Evolutionary conservation across 2,329 filamentous ascomycete genomes (phyloP).

Genomic region (Coniochaeta pulveracea): DNA sequence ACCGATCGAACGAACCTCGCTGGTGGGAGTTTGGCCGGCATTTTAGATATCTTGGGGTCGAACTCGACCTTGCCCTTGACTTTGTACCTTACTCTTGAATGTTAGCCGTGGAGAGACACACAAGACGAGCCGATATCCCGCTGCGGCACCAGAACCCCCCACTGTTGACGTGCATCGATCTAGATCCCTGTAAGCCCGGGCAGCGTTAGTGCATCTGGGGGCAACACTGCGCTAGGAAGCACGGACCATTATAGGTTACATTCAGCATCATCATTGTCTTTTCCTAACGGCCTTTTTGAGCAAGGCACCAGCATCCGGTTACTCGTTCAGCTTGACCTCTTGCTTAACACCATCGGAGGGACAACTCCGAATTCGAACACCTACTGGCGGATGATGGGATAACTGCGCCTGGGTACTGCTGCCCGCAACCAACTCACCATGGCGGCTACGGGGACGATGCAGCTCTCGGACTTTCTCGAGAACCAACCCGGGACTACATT

Average conservation of each 20-base stretch:
- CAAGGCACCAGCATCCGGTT: neutral
- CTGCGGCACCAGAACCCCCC: no score
- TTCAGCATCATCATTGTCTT: neutral
- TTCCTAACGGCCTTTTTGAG: neutral
- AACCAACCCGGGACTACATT: constrained; percentile 83
- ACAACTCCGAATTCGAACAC: no score
- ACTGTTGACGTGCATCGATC: no score
- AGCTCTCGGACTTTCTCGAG: constrained; percentile 84
- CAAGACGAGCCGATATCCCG: no score
- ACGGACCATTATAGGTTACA: no score
- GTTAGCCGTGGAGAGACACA: no score
- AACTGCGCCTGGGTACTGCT: constrained; percentile 1
- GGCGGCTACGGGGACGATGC: constrained; percentile 32
- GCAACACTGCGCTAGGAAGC: no score
- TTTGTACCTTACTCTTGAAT: no score
- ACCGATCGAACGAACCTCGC: constrained; percentile 20
- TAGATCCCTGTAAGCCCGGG: no score
- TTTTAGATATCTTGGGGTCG: constrained; percentile 9
- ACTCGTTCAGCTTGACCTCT: neutral
- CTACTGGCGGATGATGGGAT: neutral
- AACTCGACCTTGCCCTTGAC: no score
- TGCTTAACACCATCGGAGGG: neutral
- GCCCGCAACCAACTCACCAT: constrained; percentile 4
- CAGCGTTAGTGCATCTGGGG: no score
- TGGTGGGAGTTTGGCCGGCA: constrained; percentile 18